Base-by-base conservation (phyloP, 177 flowering plant genomes). In the Vitis hybrid region DNA sequence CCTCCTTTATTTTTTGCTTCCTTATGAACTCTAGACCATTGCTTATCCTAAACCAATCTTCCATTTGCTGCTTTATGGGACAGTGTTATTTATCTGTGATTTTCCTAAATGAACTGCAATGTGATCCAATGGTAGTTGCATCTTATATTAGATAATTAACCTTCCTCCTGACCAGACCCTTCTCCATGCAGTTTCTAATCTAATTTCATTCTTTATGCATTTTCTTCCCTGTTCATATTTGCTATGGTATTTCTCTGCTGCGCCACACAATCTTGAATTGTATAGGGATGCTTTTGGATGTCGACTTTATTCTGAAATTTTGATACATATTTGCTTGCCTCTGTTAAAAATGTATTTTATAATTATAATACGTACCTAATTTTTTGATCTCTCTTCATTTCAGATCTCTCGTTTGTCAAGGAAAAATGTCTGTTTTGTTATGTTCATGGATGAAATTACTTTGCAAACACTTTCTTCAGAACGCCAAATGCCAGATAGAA, bases 361-460 rank as follows among this genome's bases (percentile, higher is more conserved):
- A 51, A 56, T 22, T 62, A 29, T 52, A 66, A 12, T 9, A 26
- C 51, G n/a, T 62, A 57, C 21, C 61, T 72, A 50, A 60, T 31
- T 64, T 68, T 64, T 68, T 67, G 12, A 16, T 31, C 69, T 53
- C 9, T 48, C 9, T 77, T 78, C 48, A 26, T 64, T 82, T 71
- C 83, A 94, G 98, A 87, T 94, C 53, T 81, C 97, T 70, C 93
- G 88, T 31, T 67, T 84, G 69, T 94, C 98, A 70, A 88, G 85
- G 85, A 94, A 94, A 86, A 92, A 89, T 78, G 97, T 90, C 51
- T 94, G 98, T 75, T 94, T 94, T 77, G 94, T 92, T 21, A 92
- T 94, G 93, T 94, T 94, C 72, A 71, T 86, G 83, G 98, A 94
- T 85, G 93, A 86, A 75, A 75, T 68, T 61, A 94, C 98, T 66